These are phyloP conservation scores for Vitis hybrid DNA, from an alignment of 177 flowering plant genomes.

Conservation along the genomic window DNA sequence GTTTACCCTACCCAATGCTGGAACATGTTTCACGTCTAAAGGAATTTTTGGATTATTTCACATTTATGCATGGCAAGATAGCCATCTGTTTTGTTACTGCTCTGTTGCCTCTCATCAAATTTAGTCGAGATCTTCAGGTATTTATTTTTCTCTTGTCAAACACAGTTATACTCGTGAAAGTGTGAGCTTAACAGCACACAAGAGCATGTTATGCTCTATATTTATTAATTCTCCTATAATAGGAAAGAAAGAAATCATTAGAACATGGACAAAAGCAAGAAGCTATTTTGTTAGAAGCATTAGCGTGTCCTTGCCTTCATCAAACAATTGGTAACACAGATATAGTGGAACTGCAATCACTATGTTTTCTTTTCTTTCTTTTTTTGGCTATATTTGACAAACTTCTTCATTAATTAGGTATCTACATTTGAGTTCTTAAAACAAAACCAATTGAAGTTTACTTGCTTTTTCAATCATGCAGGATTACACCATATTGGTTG, in stretches of 20 bases:
- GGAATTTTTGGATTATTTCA: conserved; percentile 82
- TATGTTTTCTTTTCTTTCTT: not conserved
- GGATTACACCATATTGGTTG: conserved; percentile 75
- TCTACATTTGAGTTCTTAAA: not conserved
- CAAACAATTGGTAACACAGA: not conserved
- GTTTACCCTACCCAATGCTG: conserved; percentile 61
- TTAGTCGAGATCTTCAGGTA: conserved; percentile 76
- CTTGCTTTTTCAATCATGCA: conserved; percentile 26
- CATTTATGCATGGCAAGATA: conserved; percentile 61
- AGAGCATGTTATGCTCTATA: not conserved
- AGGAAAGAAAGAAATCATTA: not conserved
- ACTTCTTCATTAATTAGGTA: not conserved
- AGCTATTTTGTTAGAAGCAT: not conserved
- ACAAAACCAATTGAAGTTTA: not conserved
- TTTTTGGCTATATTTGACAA: not conserved
- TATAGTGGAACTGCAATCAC: too few species aligned
- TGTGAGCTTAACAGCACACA: too few species aligned
- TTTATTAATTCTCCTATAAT: not conserved
- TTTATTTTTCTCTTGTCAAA: conserved; percentile 2
- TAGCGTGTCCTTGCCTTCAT: not conserved
- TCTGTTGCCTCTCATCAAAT: conserved; percentile 67
- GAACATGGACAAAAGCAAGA: not conserved
- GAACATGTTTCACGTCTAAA: conserved; percentile 74
- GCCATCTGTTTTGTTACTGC: conserved; percentile 51
- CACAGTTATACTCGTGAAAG: not conserved